Evolutionary conservation across 805 yeast genomes (phyloP), one percentile per base, ranked within the genome.

Genomic region (Kodamaea neixiangensis): DNA sequence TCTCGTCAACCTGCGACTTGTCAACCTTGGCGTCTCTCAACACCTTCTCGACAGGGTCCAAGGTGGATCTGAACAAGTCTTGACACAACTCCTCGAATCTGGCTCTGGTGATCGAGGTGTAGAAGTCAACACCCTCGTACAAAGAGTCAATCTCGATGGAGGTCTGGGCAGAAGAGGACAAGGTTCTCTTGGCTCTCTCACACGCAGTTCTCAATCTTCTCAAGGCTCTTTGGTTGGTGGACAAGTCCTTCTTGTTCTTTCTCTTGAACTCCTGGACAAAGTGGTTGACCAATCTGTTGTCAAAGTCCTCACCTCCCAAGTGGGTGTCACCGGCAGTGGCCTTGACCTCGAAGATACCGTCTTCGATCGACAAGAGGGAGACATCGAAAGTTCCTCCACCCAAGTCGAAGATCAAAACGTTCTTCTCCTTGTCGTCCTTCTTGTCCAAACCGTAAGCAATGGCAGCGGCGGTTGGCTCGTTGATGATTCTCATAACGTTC

Each of bases 231-330:
- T 91, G 97, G 86, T 92, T 91, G 65, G 83, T 61, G 49, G 96
- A 82, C 60, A 93, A 77, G 73, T 93, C 98, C 83, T 90, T 89
- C 87, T 90, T 90, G 86, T 89, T 83, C 85, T 93, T 92, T 81
- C 97, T 86, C 90, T 93, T 92, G 87, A 92, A 93, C 79, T 93
- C 97, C 71, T 83, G 85, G 61, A 86, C 89, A 72, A 92, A 92
- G 82, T 85, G 93, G 81, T 81, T 90, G 61, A 92, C 97, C 71
- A 93, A 85, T 78, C 97, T 87, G 86, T 89, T 83, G 76, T 93
- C 98, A 76, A 93, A 93, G 79, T 92, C 98, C 80, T 92, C 97
- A 86, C 97, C 97, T 82, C 97, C 97, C 80, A 89, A 85, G 66
- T 75, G 74, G 61, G 77, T 74, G 60, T 75, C 78, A 71, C 78